A percentile compares a stretch with the other conserved stretches of the same genome.
Evolutionary conservation across 2,329 filamentous ascomycete genomes (phyloP).

Genomic region (Venturia pyrina): DNA sequence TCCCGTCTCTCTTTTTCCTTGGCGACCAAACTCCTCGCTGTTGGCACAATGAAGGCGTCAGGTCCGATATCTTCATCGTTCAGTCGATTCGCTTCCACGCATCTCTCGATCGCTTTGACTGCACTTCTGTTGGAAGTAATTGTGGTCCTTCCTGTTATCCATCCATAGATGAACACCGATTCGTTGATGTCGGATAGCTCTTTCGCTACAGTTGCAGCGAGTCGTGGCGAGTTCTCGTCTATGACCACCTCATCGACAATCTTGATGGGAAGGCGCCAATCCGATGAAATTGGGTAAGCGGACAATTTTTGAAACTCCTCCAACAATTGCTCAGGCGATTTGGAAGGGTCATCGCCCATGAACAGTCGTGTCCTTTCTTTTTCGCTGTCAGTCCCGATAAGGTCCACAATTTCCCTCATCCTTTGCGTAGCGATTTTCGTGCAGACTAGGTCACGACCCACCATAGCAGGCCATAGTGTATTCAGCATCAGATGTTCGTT

Average conservation of each 20-base stretch:
- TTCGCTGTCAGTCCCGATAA: slow-evolving; percentile 28
- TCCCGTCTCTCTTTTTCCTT: slow-evolving; percentile 43
- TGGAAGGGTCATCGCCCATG: slow-evolving; percentile 36
- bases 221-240: slow-evolving; percentile 14
- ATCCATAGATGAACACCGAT: slow-evolving; percentile 64
- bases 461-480: slow-evolving; percentile 53
- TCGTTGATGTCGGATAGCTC: slow-evolving; percentile 52
- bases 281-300: slow-evolving; percentile 41
- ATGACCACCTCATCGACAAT: slow-evolving; percentile 37
- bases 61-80: slow-evolving; percentile 43
- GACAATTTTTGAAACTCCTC: slow-evolving; percentile 34
- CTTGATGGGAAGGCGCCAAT: slow-evolving; percentile 52
- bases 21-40: slow-evolving; percentile 55
- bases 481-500: slow-evolving; percentile 50
- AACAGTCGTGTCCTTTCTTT: slow-evolving; percentile 50
- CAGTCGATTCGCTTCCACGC: slow-evolving; percentile 36
- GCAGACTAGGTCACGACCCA: slow-evolving; percentile 49
- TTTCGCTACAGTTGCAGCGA: slow-evolving; percentile 36
- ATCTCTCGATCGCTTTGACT: slow-evolving; percentile 52
- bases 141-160: slow-evolving; percentile 53
- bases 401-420: slow-evolving; percentile 40
- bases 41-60: slow-evolving; percentile 54
- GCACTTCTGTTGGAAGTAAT: slow-evolving; percentile 62
- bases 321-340: slow-evolving; percentile 19
- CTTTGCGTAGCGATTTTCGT: slow-evolving; percentile 55